Evolutionary conservation across 371 early-diverging fungal genomes (phyloP).

Genomic region (Apophysomyces sp.): DNA sequence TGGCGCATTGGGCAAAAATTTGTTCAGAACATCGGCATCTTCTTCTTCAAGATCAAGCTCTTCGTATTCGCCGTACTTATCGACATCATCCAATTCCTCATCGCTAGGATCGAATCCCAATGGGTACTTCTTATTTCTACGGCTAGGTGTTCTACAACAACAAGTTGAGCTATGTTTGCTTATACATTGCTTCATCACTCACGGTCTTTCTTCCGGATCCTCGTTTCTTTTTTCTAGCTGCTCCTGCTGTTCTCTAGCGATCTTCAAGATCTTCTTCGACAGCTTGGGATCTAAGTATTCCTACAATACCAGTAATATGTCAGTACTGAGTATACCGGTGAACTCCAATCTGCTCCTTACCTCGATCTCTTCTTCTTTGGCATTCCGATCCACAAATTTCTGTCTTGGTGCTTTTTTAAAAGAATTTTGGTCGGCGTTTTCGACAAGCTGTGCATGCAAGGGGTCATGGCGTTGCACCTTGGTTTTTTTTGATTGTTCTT

Average conservation of each 20-base stretch:
- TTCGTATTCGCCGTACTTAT: conserved; percentile 55
- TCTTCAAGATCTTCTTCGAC: conserved; percentile 84
- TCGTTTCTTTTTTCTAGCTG: conserved; percentile 63
- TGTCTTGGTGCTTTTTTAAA: conserved; percentile 50
- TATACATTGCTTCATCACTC: conserved; percentile 16
- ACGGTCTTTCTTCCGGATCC: conserved; percentile 33
- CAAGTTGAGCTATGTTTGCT: conserved; percentile 3
- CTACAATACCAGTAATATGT: conserved; percentile 19
- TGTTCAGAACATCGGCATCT: conserved; percentile 78
- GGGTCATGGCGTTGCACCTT: conserved; percentile 71
- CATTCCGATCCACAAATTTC: conserved; percentile 65
- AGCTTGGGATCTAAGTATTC: conserved; percentile 87
- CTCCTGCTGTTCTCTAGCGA: conserved; percentile 90
- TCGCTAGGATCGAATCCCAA: conserved; percentile 48
- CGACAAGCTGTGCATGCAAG: conserved; percentile 69
- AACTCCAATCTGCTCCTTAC: conserved; percentile 6
- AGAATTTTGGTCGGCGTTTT: conserved; percentile 51
- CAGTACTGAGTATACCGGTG: background rate
- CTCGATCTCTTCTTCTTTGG: conserved; percentile 48
- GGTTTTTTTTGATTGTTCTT: conserved; percentile 24
- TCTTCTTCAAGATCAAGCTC: conserved; percentile 71
- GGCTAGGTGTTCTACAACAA: conserved; percentile 2
- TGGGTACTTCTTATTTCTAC: conserved; percentile 18
- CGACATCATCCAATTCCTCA: conserved; percentile 57
- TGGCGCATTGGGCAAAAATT: conserved; percentile 87